phyloP scores from a whole-genome alignment of 2,329 filamentous ascomycete genomes.

The Monilinia laxa region DNA sequence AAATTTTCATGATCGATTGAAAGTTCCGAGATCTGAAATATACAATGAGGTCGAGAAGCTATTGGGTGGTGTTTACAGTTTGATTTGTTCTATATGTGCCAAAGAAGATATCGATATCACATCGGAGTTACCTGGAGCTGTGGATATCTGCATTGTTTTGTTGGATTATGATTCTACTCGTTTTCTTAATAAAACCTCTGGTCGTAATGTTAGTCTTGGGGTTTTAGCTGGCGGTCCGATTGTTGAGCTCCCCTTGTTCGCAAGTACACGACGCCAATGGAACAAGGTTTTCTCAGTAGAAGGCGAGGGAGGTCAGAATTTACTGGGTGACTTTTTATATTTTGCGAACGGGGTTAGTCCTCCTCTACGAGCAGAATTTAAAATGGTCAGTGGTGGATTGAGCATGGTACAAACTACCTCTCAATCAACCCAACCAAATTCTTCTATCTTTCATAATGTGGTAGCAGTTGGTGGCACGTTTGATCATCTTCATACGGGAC shows the following conservation, averaged over 20 bases:
- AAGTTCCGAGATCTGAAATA: constrained; percentile 51
- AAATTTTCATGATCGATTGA: constrained; percentile 48
- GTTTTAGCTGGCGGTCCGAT: constrained; percentile 41
- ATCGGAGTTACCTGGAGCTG: constrained; percentile 64
- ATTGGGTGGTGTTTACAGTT: constrained; percentile 73
- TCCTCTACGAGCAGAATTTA: constrained; percentile 51
- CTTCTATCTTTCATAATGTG: constrained; percentile 48
- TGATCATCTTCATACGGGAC: constrained; percentile 91
- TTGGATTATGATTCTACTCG: constrained; percentile 56
- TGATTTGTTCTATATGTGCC: constrained; percentile 71
- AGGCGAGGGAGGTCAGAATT: constrained; percentile 60
- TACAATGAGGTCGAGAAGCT: constrained; percentile 73
- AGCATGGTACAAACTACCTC: constrained; percentile 43
- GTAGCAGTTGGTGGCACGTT: constrained; percentile 92
- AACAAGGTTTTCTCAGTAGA: constrained; percentile 63
- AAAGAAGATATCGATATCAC: constrained; percentile 55
- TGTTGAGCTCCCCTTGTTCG: constrained; percentile 52
- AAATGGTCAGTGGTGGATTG: constrained; percentile 54
- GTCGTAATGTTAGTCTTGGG: background rate
- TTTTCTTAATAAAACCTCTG: constrained; percentile 44
- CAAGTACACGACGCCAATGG: constrained; percentile 59
- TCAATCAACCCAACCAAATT: constrained; percentile 20
- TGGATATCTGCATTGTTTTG: constrained; percentile 74
- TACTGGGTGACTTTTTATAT: constrained; percentile 53
- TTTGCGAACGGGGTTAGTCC: constrained; percentile 49